phyloP scores from a whole-genome alignment of 2,329 filamentous ascomycete species.

The Colletotrichum ledebouriae region DNA sequence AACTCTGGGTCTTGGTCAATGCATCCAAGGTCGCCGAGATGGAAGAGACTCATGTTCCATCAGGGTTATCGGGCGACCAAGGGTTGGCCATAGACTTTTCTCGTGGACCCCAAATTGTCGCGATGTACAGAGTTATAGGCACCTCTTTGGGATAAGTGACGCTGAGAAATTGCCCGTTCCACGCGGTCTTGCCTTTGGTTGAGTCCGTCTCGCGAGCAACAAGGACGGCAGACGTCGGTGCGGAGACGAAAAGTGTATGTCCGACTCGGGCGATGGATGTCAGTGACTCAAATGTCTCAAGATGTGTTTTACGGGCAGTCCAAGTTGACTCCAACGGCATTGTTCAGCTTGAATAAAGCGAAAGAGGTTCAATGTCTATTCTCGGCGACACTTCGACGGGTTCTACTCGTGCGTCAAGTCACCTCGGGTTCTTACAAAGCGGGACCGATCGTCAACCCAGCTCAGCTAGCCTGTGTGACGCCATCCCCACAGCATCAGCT shows the following conservation, averaged over 20 bases:
- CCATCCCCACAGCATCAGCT: too few species aligned
- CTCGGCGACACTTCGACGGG: neutral
- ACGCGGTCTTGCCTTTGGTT: neutral
- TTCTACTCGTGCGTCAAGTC: neutral
- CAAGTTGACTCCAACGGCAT: too few species aligned
- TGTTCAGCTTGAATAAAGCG: too few species aligned
- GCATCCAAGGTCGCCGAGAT: neutral
- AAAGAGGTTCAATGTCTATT: too few species aligned
- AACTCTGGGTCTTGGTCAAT: constrained; percentile 30
- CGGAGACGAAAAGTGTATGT: neutral
- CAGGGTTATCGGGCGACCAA: constrained; percentile 44
- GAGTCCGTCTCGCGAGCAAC: neutral
- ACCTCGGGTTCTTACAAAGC: constrained; percentile 10
- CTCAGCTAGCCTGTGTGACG: too few species aligned
- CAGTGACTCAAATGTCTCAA: too few species aligned
- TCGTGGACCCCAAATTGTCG: constrained; percentile 43
- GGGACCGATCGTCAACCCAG: neutral
- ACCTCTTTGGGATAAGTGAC: constrained; percentile 39
- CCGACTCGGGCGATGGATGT: too few species aligned
- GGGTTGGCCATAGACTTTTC: constrained; percentile 44
- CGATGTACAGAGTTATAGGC: constrained; percentile 40
- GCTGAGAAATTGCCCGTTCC: constrained; percentile 1
- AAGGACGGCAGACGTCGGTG: neutral
- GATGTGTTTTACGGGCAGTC: too few species aligned
- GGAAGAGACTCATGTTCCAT: constrained; percentile 39